Conservation (phyloP, 2,329 filamentous ascomycete genomes). For the Monilinia fructicola region DNA sequence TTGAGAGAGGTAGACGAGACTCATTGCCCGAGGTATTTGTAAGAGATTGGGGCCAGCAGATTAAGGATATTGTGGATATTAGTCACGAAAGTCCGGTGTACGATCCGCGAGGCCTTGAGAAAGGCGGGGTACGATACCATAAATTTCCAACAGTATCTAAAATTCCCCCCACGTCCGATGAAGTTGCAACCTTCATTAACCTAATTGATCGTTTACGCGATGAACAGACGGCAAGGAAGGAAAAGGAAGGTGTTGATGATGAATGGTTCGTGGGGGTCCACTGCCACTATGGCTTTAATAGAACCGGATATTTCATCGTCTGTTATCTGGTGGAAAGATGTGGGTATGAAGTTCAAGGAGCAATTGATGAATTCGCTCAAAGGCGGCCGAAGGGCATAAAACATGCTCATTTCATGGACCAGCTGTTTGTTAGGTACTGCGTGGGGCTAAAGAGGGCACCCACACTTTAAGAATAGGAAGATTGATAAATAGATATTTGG, state of each 20-base stretch:
- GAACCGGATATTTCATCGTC: constrained; percentile 87
- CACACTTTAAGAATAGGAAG: constrained; percentile 32
- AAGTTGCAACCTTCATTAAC: constrained; percentile 55
- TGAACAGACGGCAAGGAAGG: constrained; percentile 50
- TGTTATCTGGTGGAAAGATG: constrained; percentile 86
- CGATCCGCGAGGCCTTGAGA: constrained; percentile 69
- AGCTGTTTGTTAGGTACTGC: constrained; percentile 75
- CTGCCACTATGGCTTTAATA: constrained; percentile 91
- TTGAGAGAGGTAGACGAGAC: constrained; percentile 82
- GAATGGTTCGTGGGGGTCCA: constrained; percentile 72
- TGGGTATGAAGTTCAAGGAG: constrained; percentile 69
- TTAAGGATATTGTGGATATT: constrained; percentile 84
- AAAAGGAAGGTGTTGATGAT: constrained; percentile 45
- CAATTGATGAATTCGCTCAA: constrained; percentile 73
- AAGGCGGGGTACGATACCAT: constrained; percentile 67
- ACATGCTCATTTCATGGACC: constrained; percentile 85
- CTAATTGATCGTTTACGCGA: constrained; percentile 60
- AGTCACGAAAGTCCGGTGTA: constrained; percentile 90
- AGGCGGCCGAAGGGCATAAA: constrained; percentile 79
- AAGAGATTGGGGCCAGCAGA: constrained; percentile 61
- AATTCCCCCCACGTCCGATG: constrained; percentile 64
- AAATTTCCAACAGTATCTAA: constrained; percentile 94
- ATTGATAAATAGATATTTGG: not conserved
- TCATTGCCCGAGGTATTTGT: constrained; percentile 74
- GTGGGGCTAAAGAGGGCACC: constrained; percentile 39